Evolutionary conservation across 2,329 filamentous ascomycete genomes (phyloP).

Genomic region (Fusarium paranaense): DNA sequence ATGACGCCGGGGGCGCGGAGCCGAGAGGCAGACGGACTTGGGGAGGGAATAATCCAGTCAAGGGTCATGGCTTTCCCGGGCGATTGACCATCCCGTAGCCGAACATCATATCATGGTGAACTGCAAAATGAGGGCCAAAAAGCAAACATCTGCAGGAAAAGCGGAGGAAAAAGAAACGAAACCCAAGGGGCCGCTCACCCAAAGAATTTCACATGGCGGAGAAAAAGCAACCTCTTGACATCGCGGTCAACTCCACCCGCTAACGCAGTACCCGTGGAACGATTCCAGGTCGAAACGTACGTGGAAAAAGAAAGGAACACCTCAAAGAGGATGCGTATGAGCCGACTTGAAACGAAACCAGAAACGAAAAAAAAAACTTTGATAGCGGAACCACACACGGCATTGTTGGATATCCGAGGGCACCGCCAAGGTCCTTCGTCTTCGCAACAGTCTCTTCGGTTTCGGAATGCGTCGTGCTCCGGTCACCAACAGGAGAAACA

Average conservation of each 20-base stretch:
- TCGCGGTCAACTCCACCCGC: conserved; percentile 17
- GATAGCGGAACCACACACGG: conserved; percentile 3
- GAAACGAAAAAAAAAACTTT: conserved; percentile 17
- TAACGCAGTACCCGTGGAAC: conserved; percentile 36
- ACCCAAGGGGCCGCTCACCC: not conserved
- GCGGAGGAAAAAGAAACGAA: conserved; percentile 3
- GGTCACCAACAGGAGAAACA: not conserved
- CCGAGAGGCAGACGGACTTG: conserved; percentile 8
- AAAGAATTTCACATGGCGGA: conserved; percentile 16
- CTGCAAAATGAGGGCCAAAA: not conserved
- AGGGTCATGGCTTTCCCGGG: not conserved
- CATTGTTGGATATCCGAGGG: not conserved
- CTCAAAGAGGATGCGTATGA: conserved; percentile 24
- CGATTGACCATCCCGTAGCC: not conserved
- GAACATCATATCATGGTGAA: conserved; percentile 9
- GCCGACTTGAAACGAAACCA: conserved; percentile 33
- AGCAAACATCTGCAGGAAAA: conserved; percentile 1
- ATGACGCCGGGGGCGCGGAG: conserved; percentile 24
- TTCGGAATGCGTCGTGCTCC: conserved; percentile 1
- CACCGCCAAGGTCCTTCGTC: not conserved
- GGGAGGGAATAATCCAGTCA: not conserved
- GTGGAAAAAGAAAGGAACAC: conserved; percentile 37
- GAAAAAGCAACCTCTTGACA: conserved; percentile 31
- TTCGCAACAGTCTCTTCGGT: not conserved
- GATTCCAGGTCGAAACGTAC: conserved; percentile 39